Evolutionary conservation across 371 early-diverging fungal species (phyloP).

Genomic region (Apophysomyces elegans): DNA sequence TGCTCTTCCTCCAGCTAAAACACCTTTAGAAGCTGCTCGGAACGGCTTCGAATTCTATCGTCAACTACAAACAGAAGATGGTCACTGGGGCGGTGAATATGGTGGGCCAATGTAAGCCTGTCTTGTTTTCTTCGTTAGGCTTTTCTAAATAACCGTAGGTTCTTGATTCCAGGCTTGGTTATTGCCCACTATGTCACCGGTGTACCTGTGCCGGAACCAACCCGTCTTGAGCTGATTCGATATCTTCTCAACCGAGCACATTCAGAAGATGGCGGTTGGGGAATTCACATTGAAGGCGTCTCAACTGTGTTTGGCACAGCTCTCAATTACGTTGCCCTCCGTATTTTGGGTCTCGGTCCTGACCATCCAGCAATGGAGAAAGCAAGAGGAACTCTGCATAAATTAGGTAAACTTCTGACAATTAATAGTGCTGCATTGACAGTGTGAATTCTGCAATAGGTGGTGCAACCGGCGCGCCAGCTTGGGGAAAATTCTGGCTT

Average conservation of each 20-base stretch:
- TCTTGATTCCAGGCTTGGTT: conserved; percentile 88
- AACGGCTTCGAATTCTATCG: conserved; percentile 90
- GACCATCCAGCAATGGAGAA: conserved; percentile 88
- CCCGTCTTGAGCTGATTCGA: conserved; percentile 81
- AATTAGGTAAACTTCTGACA: conserved; percentile 57
- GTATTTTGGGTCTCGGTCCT: conserved; percentile 86
- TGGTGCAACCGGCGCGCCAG: conserved; percentile 84
- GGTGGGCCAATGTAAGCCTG: conserved; percentile 87
- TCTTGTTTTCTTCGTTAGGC: not conserved
- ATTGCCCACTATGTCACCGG: conserved; percentile 88
- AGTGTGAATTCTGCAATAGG: conserved; percentile 41
- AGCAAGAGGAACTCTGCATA: conserved; percentile 86
- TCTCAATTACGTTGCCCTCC: conserved; percentile 89
- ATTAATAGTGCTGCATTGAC: not conserved
- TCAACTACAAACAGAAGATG: conserved; percentile 90
- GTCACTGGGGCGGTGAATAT: conserved; percentile 97
- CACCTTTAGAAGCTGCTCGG: conserved; percentile 80
- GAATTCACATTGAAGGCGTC: conserved; percentile 91
- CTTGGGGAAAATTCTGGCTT: conserved; percentile 99
- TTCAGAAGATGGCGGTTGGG: conserved; percentile 95
- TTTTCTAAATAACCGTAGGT: conserved; percentile 43
- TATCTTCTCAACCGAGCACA: conserved; percentile 86
- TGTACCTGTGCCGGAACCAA: conserved; percentile 60
- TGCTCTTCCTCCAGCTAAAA: conserved; percentile 52
- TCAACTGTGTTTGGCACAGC: conserved; percentile 96